Percentiles rank a stretch among this genome's conserved stretches.
Conservation (phyloP, 2,329 filamentous ascomycete genomes). For the Zasmidium angulare region DNA sequence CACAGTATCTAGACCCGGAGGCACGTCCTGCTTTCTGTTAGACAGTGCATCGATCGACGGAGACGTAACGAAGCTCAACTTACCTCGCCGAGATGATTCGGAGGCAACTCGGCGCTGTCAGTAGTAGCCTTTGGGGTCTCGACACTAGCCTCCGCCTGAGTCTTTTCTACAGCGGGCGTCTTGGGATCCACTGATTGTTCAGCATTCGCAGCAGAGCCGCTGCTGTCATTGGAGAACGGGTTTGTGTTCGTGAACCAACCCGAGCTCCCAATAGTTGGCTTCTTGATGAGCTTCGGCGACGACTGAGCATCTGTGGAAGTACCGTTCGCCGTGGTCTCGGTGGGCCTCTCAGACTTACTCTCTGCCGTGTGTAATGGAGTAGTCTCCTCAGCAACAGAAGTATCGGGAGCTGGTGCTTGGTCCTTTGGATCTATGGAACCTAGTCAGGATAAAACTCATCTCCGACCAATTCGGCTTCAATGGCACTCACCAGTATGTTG, state of each 20-base stretch:
- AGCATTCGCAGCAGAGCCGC: neutral
- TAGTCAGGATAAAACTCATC: no score
- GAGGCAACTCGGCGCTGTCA: slow-evolving; percentile 7
- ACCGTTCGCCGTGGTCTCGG: neutral
- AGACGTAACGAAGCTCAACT: no score
- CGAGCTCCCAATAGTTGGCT: slow-evolving; percentile 21
- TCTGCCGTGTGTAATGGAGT: neutral
- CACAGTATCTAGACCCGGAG: neutral
- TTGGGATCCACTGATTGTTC: slow-evolving; percentile 6
- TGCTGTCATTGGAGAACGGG: slow-evolving; percentile 12
- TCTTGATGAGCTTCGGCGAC: slow-evolving; percentile 3
- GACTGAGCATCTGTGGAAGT: neutral
- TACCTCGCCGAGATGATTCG: slow-evolving; percentile 13
- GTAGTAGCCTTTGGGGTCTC: neutral
- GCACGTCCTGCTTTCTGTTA: neutral
- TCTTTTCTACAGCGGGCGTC: neutral
- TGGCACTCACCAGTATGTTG: slow-evolving; percentile 17
- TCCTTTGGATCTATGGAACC: slow-evolving; percentile 5
- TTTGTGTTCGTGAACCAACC: slow-evolving; percentile 22
- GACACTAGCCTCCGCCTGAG: neutral
- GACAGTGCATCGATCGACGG: no score
- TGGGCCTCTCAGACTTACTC: neutral
- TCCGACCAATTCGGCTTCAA: no score
- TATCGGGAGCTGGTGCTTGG: neutral
- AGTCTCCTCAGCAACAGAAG: neutral